These are phyloP conservation scores for Silene vulgaris DNA, from an alignment of 179 eudicot species.

Conservation along the genomic window DNA sequence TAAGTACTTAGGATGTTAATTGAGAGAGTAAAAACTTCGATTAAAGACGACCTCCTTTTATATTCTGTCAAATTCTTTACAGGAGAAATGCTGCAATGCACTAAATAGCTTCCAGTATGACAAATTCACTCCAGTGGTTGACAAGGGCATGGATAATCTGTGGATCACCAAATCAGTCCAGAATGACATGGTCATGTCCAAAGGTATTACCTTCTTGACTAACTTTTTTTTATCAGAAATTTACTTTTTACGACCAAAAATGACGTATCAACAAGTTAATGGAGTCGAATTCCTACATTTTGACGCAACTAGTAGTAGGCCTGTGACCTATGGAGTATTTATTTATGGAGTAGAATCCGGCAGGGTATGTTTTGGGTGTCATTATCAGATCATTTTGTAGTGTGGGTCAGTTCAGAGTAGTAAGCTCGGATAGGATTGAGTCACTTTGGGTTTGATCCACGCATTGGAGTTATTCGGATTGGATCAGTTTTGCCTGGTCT, in stretches of 20 bases:
- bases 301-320: no score
- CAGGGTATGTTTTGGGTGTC: no score
- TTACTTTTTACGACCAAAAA: neutral
- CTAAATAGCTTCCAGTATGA: constrained; percentile 27
- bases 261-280: neutral
- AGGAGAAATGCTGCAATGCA: constrained; percentile 34
- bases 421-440: no score
- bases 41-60: neutral
- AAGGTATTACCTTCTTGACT: constrained; percentile 35
- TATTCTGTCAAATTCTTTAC: constrained; percentile 4
- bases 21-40: neutral
- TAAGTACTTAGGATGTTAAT: constrained; percentile 15
- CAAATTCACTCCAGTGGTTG: constrained; percentile 31
- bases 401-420: no score
- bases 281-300: no score
- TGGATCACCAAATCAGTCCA: constrained; percentile 34
- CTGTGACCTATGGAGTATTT: no score
- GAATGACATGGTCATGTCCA: constrained; percentile 31
- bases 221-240: neutral
- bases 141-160: constrained; percentile 38
- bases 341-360: no score
- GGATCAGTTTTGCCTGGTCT: neutral
- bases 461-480: no score
- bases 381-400: no score
- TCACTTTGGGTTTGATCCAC: no score